Percentiles rank a stretch among this genome's conserved stretches.
Evolutionary conservation across 192 early-diverging fungal genomes (phyloP).

Genomic region (Coemansia furcata): DNA sequence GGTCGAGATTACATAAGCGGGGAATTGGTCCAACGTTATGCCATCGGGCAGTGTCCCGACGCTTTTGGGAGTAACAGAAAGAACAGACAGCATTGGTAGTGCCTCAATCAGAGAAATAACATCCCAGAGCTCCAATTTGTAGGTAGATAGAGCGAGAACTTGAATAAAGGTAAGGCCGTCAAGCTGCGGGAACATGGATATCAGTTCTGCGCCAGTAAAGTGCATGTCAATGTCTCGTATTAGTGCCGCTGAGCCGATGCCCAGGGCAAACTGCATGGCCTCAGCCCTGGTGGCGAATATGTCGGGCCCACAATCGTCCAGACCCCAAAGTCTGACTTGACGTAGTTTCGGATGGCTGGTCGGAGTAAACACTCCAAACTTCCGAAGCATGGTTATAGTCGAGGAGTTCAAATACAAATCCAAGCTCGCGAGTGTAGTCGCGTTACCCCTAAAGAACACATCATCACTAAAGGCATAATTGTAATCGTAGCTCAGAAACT

Average conservation of each 20-base stretch:
- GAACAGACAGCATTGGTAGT: background rate
- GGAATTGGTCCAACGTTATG: background rate
- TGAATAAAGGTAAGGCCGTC: background rate
- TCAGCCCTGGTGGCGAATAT: background rate
- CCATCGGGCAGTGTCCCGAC: background rate
- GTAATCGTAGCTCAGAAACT: background rate
- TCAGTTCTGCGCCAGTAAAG: background rate
- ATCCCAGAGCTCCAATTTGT: background rate
- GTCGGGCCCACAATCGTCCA: background rate
- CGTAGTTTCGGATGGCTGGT: slow-evolving; percentile 1
- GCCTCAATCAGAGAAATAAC: background rate
- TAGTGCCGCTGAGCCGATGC: background rate
- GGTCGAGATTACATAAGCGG: background rate
- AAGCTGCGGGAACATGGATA: background rate
- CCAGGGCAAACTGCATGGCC: background rate
- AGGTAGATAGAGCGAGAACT: background rate
- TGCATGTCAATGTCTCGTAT: background rate
- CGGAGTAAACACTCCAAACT: background rate
- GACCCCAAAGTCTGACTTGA: background rate
- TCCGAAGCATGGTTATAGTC: background rate
- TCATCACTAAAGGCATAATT: background rate
- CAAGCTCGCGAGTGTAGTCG: background rate
- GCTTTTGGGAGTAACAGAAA: background rate
- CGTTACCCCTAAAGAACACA: background rate
- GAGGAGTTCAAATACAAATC: background rate